phyloP scores from a whole-genome alignment of 768 basidiomycete genomes.

The Suillus spraguei region DNA sequence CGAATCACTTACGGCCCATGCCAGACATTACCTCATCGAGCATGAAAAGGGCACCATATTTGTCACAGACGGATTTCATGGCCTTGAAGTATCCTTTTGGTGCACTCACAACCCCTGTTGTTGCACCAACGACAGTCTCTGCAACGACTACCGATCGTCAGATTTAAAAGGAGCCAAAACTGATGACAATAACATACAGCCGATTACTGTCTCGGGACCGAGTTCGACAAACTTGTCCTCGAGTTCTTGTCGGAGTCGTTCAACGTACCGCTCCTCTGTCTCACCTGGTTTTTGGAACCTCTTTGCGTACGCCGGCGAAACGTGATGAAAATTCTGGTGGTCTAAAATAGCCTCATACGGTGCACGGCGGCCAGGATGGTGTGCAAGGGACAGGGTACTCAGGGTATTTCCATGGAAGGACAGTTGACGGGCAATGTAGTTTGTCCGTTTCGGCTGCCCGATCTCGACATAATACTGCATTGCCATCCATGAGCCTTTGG shows the following conservation, averaged over 20 bases:
- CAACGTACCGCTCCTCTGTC: constrained; percentile 78
- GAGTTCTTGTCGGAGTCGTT: constrained; percentile 74
- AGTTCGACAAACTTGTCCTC: constrained; percentile 85
- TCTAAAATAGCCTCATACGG: constrained; percentile 72
- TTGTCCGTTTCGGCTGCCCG: constrained; percentile 67
- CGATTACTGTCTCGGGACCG: constrained; percentile 81
- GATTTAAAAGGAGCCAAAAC: not conserved
- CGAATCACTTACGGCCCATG: constrained; percentile 71
- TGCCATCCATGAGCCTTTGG: constrained; percentile 16
- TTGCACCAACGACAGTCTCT: constrained; percentile 87
- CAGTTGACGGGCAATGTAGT: constrained; percentile 77
- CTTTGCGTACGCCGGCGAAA: constrained; percentile 84
- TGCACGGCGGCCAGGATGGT: constrained; percentile 66
- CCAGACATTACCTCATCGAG: constrained; percentile 94
- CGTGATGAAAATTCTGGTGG: constrained; percentile 72
- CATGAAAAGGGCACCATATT: constrained; percentile 73
- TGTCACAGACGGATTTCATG: constrained; percentile 82
- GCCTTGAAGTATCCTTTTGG: constrained; percentile 87
- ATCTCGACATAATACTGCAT: constrained; percentile 70
- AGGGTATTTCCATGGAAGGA: constrained; percentile 89
- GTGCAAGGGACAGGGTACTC: constrained; percentile 65
- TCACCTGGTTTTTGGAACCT: constrained; percentile 75
- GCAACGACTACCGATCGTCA: constrained; percentile 59
- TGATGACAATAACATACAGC: constrained; percentile 51
- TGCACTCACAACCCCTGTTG: constrained; percentile 73